Conservation (phyloP, 139 green algal genomes). For the Tetradesmus obliquus region DNA sequence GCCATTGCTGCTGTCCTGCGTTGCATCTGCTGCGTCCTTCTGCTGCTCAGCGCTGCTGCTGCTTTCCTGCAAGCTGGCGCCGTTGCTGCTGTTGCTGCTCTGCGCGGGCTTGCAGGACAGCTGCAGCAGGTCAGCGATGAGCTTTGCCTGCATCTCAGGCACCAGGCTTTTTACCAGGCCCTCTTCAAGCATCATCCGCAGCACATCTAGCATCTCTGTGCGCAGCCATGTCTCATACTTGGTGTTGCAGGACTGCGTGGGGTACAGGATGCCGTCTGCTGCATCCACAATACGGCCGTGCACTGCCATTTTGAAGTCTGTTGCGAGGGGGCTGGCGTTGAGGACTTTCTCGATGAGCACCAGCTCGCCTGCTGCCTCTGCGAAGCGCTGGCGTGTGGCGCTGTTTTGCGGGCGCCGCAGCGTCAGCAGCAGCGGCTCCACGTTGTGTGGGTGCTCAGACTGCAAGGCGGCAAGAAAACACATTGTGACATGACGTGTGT, state of each 20-base stretch:
- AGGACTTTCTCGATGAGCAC: slow-evolving; percentile 39
- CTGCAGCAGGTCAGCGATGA: slow-evolving; percentile 29
- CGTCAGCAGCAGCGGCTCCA: slow-evolving; percentile 48
- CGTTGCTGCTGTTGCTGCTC: background rate
- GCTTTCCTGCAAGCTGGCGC: background rate
- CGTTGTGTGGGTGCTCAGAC: slow-evolving; percentile 41
- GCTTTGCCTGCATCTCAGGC: slow-evolving; percentile 44
- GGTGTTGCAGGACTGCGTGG: slow-evolving; percentile 4
- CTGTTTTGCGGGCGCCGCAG: slow-evolving; percentile 34
- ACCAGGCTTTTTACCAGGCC: slow-evolving; percentile 23
- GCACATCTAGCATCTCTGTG: slow-evolving; percentile 43
- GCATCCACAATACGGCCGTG: slow-evolving; percentile 9
- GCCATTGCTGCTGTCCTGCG: background rate
- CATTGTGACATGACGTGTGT: too few relatives aligned
- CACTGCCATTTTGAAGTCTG: slow-evolving; percentile 33
- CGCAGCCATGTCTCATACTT: slow-evolving; percentile 44
- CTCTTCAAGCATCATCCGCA: slow-evolving; percentile 42
- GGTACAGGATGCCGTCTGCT: slow-evolving; percentile 45
- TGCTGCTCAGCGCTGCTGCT: background rate
- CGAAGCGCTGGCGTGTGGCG: slow-evolving; percentile 12
- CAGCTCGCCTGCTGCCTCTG: slow-evolving; percentile 32
- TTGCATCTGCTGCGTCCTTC: background rate
- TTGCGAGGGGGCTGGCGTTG: background rate
- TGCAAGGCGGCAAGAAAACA: background rate
- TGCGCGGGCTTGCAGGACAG: background rate